Evolutionary conservation across 1,284 basidiomycete species (phyloP), one percentile per base, ranked within the genome.

Genomic region (Sanghuangporus sanghuang): DNA sequence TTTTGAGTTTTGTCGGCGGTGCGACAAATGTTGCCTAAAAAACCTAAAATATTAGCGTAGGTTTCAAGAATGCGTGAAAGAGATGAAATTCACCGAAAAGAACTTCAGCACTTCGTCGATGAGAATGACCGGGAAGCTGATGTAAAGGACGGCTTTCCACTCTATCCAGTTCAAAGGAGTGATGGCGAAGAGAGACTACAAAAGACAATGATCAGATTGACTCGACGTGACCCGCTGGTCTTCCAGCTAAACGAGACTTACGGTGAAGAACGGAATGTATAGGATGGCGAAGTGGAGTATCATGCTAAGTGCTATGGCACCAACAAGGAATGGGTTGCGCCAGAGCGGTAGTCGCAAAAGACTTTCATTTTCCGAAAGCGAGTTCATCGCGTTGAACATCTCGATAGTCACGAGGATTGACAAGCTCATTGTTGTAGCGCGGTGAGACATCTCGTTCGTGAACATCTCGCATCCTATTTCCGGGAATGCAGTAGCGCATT

Each of bases 341-440:
- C 96, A 97, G 16, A 97, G 77, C 1, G 96, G 95, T 53, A 98
- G 81, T 21, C 84, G 84, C 57, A 99, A 77, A 67, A 99, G 76
- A 67, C 90, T 94, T 79, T 98, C 96, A 74, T 97, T 97, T 78
- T 99, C 97, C n/a, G 92, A 95, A 42, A 99, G 81, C 61, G 96
- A 98, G 77, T 98, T 98, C 87, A 97, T 95, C 21, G 96, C 96
- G 78, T 99, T 99, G 80, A 98, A 95, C 97, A 99, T 99, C 78
- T 99, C 97, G 62, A 99, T 84, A 11, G 88, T 91, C 59, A 97
- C 95, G 61, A 97, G 82, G 70, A 97, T 96, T 27, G 95, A 96
- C 48, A 99, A 80, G 68, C 93, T 95, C 81, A 98, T 95, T 23
- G 97, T 99, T 61, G 96, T 95, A 9, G 95, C 95, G n/a, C 84